Base-by-base conservation (phyloP, 116 monocot species). In the Cymodocea nodosa region DNA sequence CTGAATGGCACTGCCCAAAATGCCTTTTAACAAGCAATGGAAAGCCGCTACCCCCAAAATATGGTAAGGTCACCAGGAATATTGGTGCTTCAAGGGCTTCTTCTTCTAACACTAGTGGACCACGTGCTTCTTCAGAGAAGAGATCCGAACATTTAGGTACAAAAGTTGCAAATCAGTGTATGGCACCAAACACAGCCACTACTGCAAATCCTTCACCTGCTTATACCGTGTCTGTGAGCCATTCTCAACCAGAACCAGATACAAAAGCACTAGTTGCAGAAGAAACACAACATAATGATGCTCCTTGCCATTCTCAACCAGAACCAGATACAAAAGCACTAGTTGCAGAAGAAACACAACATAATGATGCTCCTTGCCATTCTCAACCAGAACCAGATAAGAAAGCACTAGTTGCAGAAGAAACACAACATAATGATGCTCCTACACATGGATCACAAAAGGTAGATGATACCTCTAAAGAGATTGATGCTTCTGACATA, bases 51-150 rank as follows among this genome's bases (percentile, higher is more conserved):
- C 89, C 97, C 52, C 92, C 97, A 40, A 98, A 98, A 77, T 98
- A 98, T 89, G 97, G 97, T 50, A 82, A 80, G 50, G 97, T 98
- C 62, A 98, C 97, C n/a, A 85, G 92, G 63, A 81, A 71, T 60
- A 59, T 68, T 55, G 35, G 51, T 49, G 54, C 74, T 35, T 51
- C 81, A 24, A 84, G 78, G 74, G n/a, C n/a, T n/a, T 36, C 44
- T 51, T 34, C 84, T 72, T 70, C 84, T 51, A 70, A 66, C 71
- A 35, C 58, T 19, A 57, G 37, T 68, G 77, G 65, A 49, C n/a
- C 73, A 70, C 80, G 65, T 55, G 57, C 34, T 64, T 66, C 79
- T 66, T 50, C 64, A 62, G 75, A 79, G 51, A 82, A 79, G 69
- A 72, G 51, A 74, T 56, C 68, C 48, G 85, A 85, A 70, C 72